Evolutionary conservation across 1,284 basidiomycete genomes (phyloP), one percentile per base, ranked within the genome.

Genomic region (Abortiporus biennis): DNA sequence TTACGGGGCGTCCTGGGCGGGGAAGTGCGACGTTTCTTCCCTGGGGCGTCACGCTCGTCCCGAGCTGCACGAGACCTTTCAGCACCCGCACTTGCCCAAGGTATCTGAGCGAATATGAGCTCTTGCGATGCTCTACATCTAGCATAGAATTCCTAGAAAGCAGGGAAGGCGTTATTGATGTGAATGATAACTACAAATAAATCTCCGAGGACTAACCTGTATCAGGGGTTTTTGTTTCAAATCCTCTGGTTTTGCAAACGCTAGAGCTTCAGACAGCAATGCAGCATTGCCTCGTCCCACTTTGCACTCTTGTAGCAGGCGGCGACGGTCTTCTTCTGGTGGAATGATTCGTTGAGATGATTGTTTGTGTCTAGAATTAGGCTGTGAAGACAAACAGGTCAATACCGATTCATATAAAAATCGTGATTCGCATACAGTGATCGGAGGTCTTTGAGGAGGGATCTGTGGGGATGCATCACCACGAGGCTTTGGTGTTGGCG

Each of bases 291-390:
- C 81, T 36, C 71, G 69, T 5, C 80, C 86, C 42, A 88, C 76
- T 50, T 78, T 78, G 61, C 86, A 90, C 55, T 91, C 87, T 53
- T 86, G 79, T 55, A 85, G 79, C 38, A 91, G 59, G 9, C 84
- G 71, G 4, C 81, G 72, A 44, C 88, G 86, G 54, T 89, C 85
- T 53, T 89, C 85, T 32, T 87, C 83, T 3, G 62, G 71, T 0
- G 85, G 78, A 37, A 88, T 85, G 36, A 88, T 76, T 2, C 76
- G 71, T 6, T 66, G 62, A 1, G 69, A 65, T 3, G 69, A 67
- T 40, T 66, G 19, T 57, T 62, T 52, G 55, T 56, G 45, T 45
- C 45, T 56, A 46, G 36, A 42, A 25, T 20, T 45, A 37, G 15
- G 38, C 32, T 35, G n/a, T n/a, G n/a, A 22, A 38, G 17, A 22